Base-by-base conservation (phyloP, 371 early-diverging fungal species). In the Paraphysoderma sedebokerense region DNA sequence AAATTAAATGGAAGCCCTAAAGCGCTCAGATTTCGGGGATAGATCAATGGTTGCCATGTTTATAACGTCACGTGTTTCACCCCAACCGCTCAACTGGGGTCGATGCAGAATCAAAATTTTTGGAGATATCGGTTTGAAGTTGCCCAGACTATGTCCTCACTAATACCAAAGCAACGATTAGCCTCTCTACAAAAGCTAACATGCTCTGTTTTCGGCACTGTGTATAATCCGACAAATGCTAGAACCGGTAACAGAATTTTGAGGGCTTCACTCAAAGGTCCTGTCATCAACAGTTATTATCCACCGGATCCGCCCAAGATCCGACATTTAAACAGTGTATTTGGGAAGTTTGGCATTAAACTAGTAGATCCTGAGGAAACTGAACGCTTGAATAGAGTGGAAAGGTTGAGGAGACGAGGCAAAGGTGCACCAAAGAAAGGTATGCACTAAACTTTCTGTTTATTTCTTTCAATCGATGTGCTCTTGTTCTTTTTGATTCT, bases 351-450 rank as follows among this genome's bases (percentile, higher is more conserved):
- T 54, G 71, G 78, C 48, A 63, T 77, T 35, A 66, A 72, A 32
- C 54, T 79, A 28, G 54, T 77, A 22, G 67, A 84, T 51, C 58
- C 63, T 32, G 73, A 65, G 1, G 85, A 82, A 51, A 73, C 77
- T 49, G 68, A 65, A 38, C 76, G 85, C 37, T 58, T 81, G 33
- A 79, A 81, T 33, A 77, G 72, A 48, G 65, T 79, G 51, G 73
- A 77, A 3, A 66, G 67, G 61, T 65, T 72, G 59, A 81, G 70
- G 65, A 68, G 74, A 52, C 70, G 85, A 44, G 83, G 83, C 51
- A 84, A 84, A 70, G 83, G 85, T 26, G 75, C 83, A 26, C 83
- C 83, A 30, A 78, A 78, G 77, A 84, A 84, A 60, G 82, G 82
- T 67, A 72, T 60, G 37, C 5, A 22, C 4, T 9, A 32, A 26